Percentiles rank a stretch among this genome's conserved stretches.
These are phyloP conservation scores for Pseudopithomyces chartarum DNA, from an alignment of 2,329 filamentous ascomycete genomes.

Conservation along the genomic window DNA sequence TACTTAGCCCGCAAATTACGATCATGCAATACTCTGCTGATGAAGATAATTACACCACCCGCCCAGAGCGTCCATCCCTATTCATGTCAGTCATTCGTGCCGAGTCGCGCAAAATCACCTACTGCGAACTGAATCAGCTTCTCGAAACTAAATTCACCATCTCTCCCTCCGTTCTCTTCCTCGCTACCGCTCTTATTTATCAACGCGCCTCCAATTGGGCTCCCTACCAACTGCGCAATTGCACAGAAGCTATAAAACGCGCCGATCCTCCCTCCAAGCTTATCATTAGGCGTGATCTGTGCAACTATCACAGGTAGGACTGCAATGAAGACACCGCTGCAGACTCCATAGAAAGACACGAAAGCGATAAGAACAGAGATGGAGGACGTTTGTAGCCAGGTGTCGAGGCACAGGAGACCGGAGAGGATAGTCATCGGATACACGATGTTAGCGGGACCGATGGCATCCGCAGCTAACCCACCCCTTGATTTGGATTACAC, in stretches of 20 bases:
- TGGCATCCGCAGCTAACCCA: conserved; percentile 57
- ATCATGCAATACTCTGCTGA: conserved; percentile 10
- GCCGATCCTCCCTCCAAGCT: conserved; percentile 74
- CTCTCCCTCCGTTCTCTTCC: conserved; percentile 2
- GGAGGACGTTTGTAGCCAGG: conserved; percentile 58
- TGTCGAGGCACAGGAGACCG: conserved; percentile 55
- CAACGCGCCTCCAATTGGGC: conserved; percentile 65
- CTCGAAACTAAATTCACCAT: conserved; percentile 23
- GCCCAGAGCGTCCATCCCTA: conserved; percentile 10
- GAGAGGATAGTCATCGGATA: conserved; percentile 52
- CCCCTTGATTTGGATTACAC: conserved; percentile 42
- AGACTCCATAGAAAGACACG: conserved; percentile 71
- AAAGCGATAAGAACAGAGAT: conserved; percentile 68
- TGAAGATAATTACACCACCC: conserved; percentile 8
- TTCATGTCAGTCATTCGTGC: not conserved
- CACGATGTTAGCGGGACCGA: conserved; percentile 61
- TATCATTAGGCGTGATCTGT: conserved; percentile 71
- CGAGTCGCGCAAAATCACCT: conserved; percentile 3
- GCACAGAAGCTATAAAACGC: conserved; percentile 66
- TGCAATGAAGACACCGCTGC: conserved; percentile 69
- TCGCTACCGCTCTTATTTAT: conserved; percentile 15
- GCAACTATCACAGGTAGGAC: conserved; percentile 68
- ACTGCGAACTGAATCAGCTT: conserved; percentile 37
- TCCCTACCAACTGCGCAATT: conserved; percentile 69
- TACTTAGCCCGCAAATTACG: conserved; percentile 2